These are phyloP conservation scores for Cicer arietinum DNA, from an alignment of 306 rosid species.

Conservation along the genomic window DNA sequence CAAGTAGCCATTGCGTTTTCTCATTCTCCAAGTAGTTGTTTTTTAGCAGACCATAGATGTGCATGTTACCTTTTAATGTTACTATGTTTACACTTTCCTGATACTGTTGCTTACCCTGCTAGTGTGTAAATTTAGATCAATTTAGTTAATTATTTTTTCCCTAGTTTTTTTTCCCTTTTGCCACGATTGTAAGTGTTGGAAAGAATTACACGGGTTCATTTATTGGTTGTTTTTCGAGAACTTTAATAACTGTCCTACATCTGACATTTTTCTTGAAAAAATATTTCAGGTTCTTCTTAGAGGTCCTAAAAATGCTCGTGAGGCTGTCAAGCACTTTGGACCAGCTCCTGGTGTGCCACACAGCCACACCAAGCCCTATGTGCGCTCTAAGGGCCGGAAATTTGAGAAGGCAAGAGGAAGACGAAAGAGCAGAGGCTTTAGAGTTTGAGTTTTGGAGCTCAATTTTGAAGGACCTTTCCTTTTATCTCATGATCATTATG, in stretches of 20 bases:
- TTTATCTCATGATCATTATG: constrained; percentile 6
- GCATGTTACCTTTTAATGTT: background rate
- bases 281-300: constrained; percentile 63
- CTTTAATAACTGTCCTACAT: background rate
- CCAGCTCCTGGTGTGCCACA: constrained; percentile 79
- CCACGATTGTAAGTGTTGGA: background rate
- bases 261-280: background rate
- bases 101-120: too few relatives aligned
- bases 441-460: constrained; percentile 49
- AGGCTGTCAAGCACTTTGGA: constrained; percentile 75
- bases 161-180: background rate
- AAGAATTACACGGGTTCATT: background rate
- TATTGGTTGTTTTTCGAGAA: background rate
- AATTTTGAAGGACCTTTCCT: constrained; percentile 9
- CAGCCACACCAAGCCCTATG: constrained; percentile 69
- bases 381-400: constrained; percentile 59
- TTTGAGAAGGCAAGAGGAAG: constrained; percentile 65
- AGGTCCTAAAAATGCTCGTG: constrained; percentile 74
- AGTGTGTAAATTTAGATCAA: background rate
- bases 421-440: constrained; percentile 69
- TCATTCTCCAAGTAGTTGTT: background rate
- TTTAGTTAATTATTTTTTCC: background rate
- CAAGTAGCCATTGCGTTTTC: background rate
- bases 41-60: background rate
- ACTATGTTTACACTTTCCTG: background rate